Conservation (phyloP, 495 filamentous ascomycete species). For the Aspergillus ellipticus region DNA sequence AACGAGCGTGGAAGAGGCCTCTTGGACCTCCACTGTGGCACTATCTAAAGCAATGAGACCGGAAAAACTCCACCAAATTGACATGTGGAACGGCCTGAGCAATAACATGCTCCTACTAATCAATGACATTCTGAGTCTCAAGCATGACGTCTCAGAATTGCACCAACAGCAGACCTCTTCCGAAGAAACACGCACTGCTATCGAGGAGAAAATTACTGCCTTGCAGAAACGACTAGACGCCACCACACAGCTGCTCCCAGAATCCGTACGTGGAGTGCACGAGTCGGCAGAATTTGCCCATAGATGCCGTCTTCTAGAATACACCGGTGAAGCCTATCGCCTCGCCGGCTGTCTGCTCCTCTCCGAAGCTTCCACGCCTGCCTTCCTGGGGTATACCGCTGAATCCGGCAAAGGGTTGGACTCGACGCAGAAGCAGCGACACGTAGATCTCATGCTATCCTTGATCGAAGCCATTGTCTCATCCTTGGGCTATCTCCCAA, state of each 20-base stretch:
- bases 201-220: neutral
- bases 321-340: neutral
- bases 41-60: neutral
- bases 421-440: neutral
- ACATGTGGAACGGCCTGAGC: constrained; percentile 4
- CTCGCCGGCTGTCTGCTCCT: constrained; percentile 1
- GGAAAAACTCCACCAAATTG: neutral
- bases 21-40: neutral
- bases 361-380: neutral
- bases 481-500: neutral
- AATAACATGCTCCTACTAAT: constrained; percentile 4
- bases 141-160: neutral
- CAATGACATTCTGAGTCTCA: neutral
- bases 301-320: neutral
- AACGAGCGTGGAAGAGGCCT: neutral
- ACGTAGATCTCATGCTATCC: neutral
- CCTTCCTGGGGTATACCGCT: neutral
- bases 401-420: neutral
- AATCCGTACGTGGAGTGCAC: neutral
- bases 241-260: neutral
- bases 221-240: neutral
- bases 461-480: neutral
- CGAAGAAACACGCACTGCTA: neutral
- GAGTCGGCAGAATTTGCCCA: neutral
- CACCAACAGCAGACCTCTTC: neutral